Conservation (phyloP, 345 rosid genomes). For the Rhizophora apiculata region DNA sequence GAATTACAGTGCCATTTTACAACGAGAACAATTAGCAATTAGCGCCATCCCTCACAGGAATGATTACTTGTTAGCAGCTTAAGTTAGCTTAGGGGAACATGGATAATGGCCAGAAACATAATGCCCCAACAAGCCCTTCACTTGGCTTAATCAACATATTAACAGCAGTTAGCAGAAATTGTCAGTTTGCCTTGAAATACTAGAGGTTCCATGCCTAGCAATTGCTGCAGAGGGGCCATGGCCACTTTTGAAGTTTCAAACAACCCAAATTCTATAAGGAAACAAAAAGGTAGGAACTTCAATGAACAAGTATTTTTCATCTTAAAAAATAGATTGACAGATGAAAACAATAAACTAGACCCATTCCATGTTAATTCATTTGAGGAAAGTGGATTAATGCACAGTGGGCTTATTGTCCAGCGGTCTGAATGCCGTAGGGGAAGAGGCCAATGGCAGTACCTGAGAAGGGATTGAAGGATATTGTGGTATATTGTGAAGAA, state of each 20-base stretch:
- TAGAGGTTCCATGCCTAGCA: constrained; percentile 14
- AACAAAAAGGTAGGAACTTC: background rate
- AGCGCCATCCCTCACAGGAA: constrained; percentile 25
- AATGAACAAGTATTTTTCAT: constrained; percentile 18
- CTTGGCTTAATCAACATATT: constrained; percentile 1
- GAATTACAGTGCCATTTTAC: constrained; percentile 44
- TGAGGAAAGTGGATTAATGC: constrained; percentile 22
- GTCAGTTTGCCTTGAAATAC: constrained; percentile 19
- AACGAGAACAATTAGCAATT: constrained; percentile 59
- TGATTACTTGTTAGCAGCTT: too few relatives aligned
- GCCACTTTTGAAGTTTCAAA: background rate
- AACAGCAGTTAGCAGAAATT: constrained; percentile 12
- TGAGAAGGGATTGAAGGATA: constrained; percentile 45
- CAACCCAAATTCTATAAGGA: background rate
- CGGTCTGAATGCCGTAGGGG: constrained; percentile 50
- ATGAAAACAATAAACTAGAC: constrained; percentile 16
- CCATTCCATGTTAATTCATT: constrained; percentile 11
- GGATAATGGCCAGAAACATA: constrained; percentile 1
- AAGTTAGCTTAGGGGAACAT: background rate
- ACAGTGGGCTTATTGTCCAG: constrained; percentile 32
- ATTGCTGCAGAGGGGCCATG: constrained; percentile 12
- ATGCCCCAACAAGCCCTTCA: constrained; percentile 15
- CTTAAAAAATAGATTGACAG: constrained; percentile 13
- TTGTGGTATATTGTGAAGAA: constrained; percentile 34
- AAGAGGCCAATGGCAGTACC: constrained; percentile 68